phyloP scores from a whole-genome alignment of 2,329 filamentous ascomycete genomes.

The Pseudophaeomoniella oleicola region DNA sequence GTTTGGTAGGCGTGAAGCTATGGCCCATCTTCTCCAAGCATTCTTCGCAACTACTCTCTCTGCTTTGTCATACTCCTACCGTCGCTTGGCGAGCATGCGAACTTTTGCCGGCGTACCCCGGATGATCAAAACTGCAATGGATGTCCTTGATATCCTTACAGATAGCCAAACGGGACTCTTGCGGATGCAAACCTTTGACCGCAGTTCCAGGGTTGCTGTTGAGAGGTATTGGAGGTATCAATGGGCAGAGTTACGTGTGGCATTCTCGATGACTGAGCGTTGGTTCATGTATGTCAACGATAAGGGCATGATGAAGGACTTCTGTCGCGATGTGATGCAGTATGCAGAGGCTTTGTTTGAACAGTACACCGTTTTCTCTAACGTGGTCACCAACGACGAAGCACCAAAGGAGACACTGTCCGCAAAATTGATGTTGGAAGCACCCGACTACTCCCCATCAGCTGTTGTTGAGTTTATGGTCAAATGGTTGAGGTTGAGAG shows the following conservation, averaged over 20 bases:
- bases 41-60: constrained; percentile 43
- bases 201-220: constrained; percentile 50
- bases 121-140: constrained; percentile 46
- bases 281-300: constrained; percentile 63
- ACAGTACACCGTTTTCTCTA: constrained; percentile 70
- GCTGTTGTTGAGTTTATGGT: constrained; percentile 54
- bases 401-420: constrained; percentile 24
- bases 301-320: constrained; percentile 71
- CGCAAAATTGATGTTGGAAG: constrained; percentile 41
- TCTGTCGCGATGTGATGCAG: constrained; percentile 90
- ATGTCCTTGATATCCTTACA: constrained; percentile 49
- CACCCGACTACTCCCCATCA: constrained; percentile 35
- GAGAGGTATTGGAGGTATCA: constrained; percentile 69
- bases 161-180: constrained; percentile 48
- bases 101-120: constrained; percentile 45
- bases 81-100: constrained; percentile 39
- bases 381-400: constrained; percentile 42
- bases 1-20: constrained; percentile 43
- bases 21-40: constrained; percentile 43
- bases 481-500: constrained; percentile 80
- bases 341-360: constrained; percentile 75
- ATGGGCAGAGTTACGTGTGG: constrained; percentile 68
- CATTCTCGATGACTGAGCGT: constrained; percentile 67
- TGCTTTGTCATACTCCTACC: constrained; percentile 41
- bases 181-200: constrained; percentile 38